Evolutionary conservation across 495 filamentous ascomycete species (phyloP).

Genomic region (Penicillium cosmopolitanum): DNA sequence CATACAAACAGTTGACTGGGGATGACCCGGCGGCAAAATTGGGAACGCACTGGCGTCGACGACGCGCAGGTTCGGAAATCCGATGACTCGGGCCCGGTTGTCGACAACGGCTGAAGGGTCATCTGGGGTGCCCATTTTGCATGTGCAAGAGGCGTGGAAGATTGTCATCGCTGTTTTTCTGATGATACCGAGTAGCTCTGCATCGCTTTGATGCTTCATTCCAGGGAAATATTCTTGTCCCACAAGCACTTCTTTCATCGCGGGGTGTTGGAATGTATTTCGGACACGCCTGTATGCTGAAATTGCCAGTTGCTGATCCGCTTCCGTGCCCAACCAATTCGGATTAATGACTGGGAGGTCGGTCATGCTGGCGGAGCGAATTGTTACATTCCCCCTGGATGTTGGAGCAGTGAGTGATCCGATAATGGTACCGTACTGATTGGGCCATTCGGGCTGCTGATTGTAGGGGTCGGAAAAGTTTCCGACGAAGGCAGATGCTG

Average conservation of each 20-base stretch:
- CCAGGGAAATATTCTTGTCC: constrained; percentile 59
- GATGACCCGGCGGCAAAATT: constrained; percentile 60
- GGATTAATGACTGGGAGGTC: constrained; percentile 59
- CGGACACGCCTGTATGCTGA: constrained; percentile 56
- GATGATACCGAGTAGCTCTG: constrained; percentile 52
- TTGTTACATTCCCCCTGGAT: constrained; percentile 58
- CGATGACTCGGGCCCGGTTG: constrained; percentile 50
- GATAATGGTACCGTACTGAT: constrained; percentile 52
- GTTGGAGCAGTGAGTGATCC: constrained; percentile 48
- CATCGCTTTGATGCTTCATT: constrained; percentile 46
- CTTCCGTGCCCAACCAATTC: constrained; percentile 55
- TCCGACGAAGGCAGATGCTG: constrained; percentile 39
- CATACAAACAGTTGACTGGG: constrained; percentile 54
- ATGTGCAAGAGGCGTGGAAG: constrained; percentile 57
- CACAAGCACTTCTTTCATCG: constrained; percentile 40
- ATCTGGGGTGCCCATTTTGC: constrained; percentile 51
- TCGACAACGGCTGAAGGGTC: constrained; percentile 61
- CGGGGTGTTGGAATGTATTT: constrained; percentile 33
- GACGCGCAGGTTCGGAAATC: constrained; percentile 56
- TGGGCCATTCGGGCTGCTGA: constrained; percentile 37
- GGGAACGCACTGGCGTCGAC: constrained; percentile 65
- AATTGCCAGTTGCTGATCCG: constrained; percentile 57
- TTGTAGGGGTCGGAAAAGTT: constrained; percentile 47
- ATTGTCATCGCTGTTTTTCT: constrained; percentile 46
- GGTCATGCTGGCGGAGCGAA: constrained; percentile 41